These are phyloP conservation scores for Lentinula edodes DNA, from an alignment of 768 basidiomycete species.

Conservation along the genomic window DNA sequence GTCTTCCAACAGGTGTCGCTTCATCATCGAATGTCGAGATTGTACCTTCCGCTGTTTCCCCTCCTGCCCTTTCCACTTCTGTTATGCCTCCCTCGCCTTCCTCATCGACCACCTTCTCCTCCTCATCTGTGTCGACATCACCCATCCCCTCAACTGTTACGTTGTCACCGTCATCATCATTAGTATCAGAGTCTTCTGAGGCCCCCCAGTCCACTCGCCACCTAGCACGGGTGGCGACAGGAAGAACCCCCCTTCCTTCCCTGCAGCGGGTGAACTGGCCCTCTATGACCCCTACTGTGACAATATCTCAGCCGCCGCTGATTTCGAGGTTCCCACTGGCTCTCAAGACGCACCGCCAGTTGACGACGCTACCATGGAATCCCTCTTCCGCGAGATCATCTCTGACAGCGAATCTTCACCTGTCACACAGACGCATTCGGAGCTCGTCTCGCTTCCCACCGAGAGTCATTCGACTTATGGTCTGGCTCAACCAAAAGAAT, in stretches of 20 bases:
- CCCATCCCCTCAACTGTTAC: conserved; percentile 3
- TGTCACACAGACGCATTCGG: conserved; percentile 3
- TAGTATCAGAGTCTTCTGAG: conserved; percentile 23
- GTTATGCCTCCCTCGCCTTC: conserved; percentile 33
- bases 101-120: conserved; percentile 21
- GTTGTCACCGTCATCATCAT: conserved; percentile 14
- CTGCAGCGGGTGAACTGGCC: conserved; percentile 88
- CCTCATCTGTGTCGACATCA: conserved; percentile 10
- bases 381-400: conserved; percentile 67
- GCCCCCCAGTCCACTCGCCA: conserved; percentile 80
- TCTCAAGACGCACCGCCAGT: conserved; percentile 20
- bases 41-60: conserved; percentile 15
- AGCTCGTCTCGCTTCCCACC: conserved; percentile 19
- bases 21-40: conserved; percentile 19
- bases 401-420: conserved; percentile 40
- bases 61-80: conserved; percentile 35
- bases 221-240: conserved; percentile 96
- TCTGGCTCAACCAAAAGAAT: conserved; percentile 12
- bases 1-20: conserved; percentile 45
- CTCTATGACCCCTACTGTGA: conserved; percentile 21
- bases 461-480: conserved; percentile 23
- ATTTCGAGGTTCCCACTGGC: conserved; percentile 14
- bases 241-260: conserved; percentile 53
- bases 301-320: conserved; percentile 14
- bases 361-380: conserved; percentile 63